A percentile compares a stretch with the other conserved stretches of the same genome.
phyloP scores from a whole-genome alignment of 805 yeast genomes.

The Nakazawaea ambrosiae region DNA sequence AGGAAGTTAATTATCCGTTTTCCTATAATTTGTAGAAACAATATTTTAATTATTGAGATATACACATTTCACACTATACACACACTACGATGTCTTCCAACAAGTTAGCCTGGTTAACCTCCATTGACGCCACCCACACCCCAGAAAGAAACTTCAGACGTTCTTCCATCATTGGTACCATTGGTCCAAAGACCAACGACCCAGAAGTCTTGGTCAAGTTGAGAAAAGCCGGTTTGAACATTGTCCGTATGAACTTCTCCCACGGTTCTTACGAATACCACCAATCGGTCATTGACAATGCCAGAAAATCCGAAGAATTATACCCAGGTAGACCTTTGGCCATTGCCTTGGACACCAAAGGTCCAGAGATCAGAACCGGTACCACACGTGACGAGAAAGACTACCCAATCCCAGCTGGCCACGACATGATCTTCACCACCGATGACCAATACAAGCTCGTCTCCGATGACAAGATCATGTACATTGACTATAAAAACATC shows the following conservation, averaged over 20 bases:
- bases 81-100: constrained; percentile 6
- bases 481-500: constrained; percentile 91
- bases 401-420: constrained; percentile 76
- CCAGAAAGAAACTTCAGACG: constrained; percentile 83
- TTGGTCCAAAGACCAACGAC: constrained; percentile 95
- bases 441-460: constrained; percentile 68
- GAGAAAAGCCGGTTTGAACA: constrained; percentile 96
- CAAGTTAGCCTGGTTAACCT: constrained; percentile 75
- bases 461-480: constrained; percentile 80
- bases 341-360: constrained; percentile 97
- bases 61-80: neutral
- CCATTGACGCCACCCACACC: constrained; percentile 63
- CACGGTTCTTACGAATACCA: constrained; percentile 98
- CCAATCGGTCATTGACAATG: constrained; percentile 92
- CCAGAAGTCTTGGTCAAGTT: constrained; percentile 78
- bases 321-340: constrained; percentile 96
- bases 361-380: constrained; percentile 99
- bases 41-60: too few relatives aligned
- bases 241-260: constrained; percentile 98
- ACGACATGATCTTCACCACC: constrained; percentile 90
- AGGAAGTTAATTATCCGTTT: too few relatives aligned
- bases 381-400: constrained; percentile 76
- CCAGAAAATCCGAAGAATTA: constrained; percentile 85
- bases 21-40: too few relatives aligned
- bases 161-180: constrained; percentile 96